These are phyloP conservation scores for Ascodesmis nigricans DNA, from an alignment of 495 filamentous ascomycete species.

Conservation along the genomic window DNA sequence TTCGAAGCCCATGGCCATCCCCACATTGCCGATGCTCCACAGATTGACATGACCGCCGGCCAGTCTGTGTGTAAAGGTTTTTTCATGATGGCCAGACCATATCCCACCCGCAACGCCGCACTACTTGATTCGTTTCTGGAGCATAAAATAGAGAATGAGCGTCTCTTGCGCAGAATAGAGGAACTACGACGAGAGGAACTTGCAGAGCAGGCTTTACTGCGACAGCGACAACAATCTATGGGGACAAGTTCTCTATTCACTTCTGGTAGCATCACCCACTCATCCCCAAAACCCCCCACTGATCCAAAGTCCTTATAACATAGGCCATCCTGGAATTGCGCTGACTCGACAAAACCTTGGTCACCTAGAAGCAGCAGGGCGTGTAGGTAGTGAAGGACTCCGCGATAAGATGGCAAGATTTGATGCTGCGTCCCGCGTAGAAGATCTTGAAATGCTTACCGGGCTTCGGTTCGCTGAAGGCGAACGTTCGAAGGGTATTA, in stretches of 20 bases:
- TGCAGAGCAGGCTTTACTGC: conserved; percentile 40
- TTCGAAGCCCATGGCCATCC: conserved; percentile 85
- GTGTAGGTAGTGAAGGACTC: conserved; percentile 47
- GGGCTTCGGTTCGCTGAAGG: conserved; percentile 74
- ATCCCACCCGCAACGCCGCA: conserved; percentile 66
- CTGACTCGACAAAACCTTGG: conserved; percentile 62
- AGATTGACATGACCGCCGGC: conserved; percentile 37
- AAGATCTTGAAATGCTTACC: conserved; percentile 85
- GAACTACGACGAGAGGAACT: conserved; percentile 72
- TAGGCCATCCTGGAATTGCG: too few species aligned
- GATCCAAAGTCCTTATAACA: too few species aligned
- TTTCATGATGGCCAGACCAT: conserved; percentile 84
- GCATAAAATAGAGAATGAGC: conserved; percentile 93
- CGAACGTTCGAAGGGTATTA: conserved; percentile 71
- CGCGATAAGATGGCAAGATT: conserved; percentile 54
- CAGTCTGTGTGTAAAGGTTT: conserved; percentile 62
- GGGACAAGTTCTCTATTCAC: conserved; percentile 15
- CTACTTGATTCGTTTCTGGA: conserved; percentile 86
- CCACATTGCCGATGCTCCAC: conserved; percentile 44
- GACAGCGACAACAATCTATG: conserved; percentile 22
- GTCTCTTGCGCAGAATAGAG: conserved; percentile 58
- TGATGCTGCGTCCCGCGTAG: conserved; percentile 52
- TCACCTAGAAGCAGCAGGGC: conserved; percentile 43
- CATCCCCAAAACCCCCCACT: conserved; percentile 44
- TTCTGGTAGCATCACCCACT: conserved; percentile 33